phyloP scores from a whole-genome alignment of 495 filamentous ascomycete genomes.

The Annulohypoxylon bovei region DNA sequence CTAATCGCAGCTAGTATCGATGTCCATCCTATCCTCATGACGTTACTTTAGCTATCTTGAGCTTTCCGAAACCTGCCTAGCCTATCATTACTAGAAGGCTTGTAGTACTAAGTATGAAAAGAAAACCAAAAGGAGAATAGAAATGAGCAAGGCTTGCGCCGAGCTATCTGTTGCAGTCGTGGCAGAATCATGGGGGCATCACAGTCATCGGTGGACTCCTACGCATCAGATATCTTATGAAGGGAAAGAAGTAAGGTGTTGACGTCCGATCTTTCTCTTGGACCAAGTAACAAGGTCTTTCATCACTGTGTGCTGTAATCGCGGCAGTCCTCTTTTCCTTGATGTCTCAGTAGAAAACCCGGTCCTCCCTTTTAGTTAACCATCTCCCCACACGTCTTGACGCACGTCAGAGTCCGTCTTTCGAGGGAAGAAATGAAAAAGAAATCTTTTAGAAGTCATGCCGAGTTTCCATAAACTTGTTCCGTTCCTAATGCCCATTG shows the following conservation, averaged over 20 bases:
- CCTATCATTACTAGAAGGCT: neutral
- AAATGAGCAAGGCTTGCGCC: neutral
- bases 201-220: conserved; percentile 16
- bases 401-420: conserved; percentile 37
- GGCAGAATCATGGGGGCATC: conserved; percentile 3
- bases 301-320: conserved; percentile 36
- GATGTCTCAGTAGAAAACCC: conserved; percentile 39
- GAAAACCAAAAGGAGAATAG: neutral
- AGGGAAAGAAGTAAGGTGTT: conserved; percentile 11
- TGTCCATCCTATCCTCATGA: neutral
- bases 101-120: neutral
- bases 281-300: conserved; percentile 41
- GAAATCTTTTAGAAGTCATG: conserved; percentile 50
- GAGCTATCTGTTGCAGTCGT: conserved; percentile 6
- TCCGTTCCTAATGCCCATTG: conserved; percentile 41
- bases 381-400: conserved; percentile 36
- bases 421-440: conserved; percentile 43
- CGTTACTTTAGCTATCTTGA: neutral
- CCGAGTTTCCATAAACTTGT: conserved; percentile 46
- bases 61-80: neutral
- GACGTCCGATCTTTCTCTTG: conserved; percentile 43
- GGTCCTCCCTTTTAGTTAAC: conserved; percentile 44
- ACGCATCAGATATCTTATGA: conserved; percentile 30
- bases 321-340: conserved; percentile 31
- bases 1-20: neutral